Evolutionary conservation across 257 asterid species (phyloP).

Genomic region (Solanum boliviense): DNA sequence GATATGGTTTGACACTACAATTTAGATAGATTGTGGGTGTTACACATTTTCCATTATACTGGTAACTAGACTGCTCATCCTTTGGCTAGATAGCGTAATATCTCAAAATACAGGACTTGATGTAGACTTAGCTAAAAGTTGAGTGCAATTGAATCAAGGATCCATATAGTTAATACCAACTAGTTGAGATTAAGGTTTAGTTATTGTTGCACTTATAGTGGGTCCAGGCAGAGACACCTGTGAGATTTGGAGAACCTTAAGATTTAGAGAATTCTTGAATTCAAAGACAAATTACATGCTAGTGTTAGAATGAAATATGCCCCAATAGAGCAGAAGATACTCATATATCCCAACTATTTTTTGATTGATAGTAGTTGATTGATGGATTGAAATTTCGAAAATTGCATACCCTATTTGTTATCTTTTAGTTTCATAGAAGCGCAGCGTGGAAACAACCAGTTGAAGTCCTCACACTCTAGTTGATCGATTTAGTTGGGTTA

Average conservation of each 20-base stretch:
- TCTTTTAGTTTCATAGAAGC: background rate
- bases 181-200: background rate
- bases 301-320: background rate
- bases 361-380: background rate
- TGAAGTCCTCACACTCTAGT: background rate
- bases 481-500: background rate
- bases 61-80: background rate
- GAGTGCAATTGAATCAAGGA: background rate
- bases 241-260: background rate
- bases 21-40: background rate
- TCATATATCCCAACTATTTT: background rate
- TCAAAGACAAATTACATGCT: background rate
- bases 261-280: background rate
- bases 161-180: background rate
- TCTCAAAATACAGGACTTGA: background rate
- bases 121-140: background rate
- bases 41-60: background rate
- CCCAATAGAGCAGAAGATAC: background rate
- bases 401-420: background rate
- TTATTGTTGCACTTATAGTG: background rate
- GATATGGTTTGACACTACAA: background rate
- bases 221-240: background rate
- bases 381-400: background rate
- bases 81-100: background rate
- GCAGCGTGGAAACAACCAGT: background rate